Base-by-base conservation (phyloP, 2,329 filamentous ascomycete genomes). In the Geoglossum cookeanum region DNA sequence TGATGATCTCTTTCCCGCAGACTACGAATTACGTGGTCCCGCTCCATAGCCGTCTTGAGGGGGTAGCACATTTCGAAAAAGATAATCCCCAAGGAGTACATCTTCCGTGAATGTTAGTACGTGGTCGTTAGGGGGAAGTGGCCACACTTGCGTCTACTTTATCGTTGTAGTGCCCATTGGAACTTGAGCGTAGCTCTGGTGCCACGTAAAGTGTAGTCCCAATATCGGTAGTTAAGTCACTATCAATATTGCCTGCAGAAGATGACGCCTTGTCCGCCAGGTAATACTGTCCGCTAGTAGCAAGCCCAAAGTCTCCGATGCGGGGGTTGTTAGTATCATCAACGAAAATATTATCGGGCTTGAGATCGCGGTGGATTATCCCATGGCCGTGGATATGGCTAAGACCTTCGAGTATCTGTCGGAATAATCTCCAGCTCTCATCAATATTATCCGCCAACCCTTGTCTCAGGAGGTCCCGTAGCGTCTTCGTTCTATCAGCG, bases 271-370 rank as follows among this genome's bases (percentile, higher is more conserved):
- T 81, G 60, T 85, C 83, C 11, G 68, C 64, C 4, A 77, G 70
- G 1, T 80, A 77, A 61, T 85, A 83, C 64, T 94, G 87, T 0
- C 87, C 88, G 61, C 85, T 92, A 0, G 90, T 97, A 17, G 92
- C 92, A 39, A 98, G 75, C 3, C 92, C 92, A 68, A 98, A 97
- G 65, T 98, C 92, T 48, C 92, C 92, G 63, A 98, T 96, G 62
- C 94, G 92, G 42, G 94, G 89, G 63, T 94, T 92, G 61, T 89
- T 87, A 2, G 84, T 78, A 6, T 85, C 81, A 64, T 97, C 91
- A 62, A 98, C 94, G 70, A 98, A 98, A 33, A 98, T 84, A 62
- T 98, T 98, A 66, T 97, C 92, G 0, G 92, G 92, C 67, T 98
- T 98, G 32, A 98, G 75, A 68, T 98, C 92, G 7, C 92, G 84